Base-by-base conservation (phyloP, 345 rosid species). In the Erodium maritimum region DNA sequence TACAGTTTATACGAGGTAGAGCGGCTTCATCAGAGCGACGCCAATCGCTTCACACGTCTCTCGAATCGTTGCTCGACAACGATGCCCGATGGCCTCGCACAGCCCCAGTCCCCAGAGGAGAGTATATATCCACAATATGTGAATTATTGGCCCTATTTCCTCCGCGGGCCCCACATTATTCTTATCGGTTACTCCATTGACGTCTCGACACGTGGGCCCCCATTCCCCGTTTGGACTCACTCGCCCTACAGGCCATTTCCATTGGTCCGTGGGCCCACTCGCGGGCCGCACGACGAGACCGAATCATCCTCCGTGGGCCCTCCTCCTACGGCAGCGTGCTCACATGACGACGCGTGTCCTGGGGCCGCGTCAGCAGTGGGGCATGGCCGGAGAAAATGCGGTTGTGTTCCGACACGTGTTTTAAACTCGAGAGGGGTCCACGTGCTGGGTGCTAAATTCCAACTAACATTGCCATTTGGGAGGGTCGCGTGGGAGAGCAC, bases 161-260 rank as follows among this genome's bases (percentile, higher is more conserved):
- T n/a, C 33, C 33, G 33, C 33, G 33, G 46, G 46, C 46, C 46
- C 46, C 46, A 37, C 46, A 5, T 11, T 4, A 37, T 11, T 11
- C 46, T 12, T 17, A 70, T 51, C 70, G 72, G 75, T 18, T 20
- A n/a, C 7, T 37, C 62, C 62, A 52, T 70, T 61, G 78, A 53
- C 68, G 48, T 23, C n/a, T 13, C 19, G 46, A 21, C 59, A 61
- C 19, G 69, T 65, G 59, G 69, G 61, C 18, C 61, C 64, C 65
- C 2, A 2, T 1, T 1, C 29, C 25, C 67, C 63, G 46, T 37
- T 37, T 68, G 59, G 52, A 58, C 54, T 48, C 19, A 29, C 48
- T 19, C 55, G 54, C 34, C 17, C 13, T 45, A 46, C 21, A 48
- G 52, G 58, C 56, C 51, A 6, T 51, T 37, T 64, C 64, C 69